These are phyloP conservation scores for Crassisporium funariophilum DNA, from an alignment of 768 basidiomycete genomes.

Conservation along the genomic window DNA sequence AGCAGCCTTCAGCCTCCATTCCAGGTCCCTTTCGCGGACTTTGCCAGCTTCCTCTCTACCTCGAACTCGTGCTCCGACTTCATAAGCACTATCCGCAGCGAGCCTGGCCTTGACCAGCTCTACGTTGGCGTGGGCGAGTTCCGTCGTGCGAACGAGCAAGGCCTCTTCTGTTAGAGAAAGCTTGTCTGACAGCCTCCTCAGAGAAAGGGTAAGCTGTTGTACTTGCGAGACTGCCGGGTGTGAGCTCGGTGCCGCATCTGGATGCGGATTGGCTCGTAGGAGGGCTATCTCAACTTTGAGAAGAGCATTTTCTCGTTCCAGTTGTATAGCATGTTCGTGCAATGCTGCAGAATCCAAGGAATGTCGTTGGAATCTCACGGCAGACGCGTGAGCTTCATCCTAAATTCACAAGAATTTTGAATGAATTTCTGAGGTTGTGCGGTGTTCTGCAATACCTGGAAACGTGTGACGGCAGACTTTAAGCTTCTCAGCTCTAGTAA, in stretches of 20 bases:
- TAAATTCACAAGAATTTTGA: slow-evolving; percentile 27
- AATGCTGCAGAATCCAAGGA: slow-evolving; percentile 54
- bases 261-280: slow-evolving; percentile 56
- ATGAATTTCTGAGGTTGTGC: slow-evolving; percentile 3
- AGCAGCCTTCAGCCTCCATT: slow-evolving; percentile 44
- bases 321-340: slow-evolving; percentile 44
- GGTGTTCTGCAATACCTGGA: slow-evolving; percentile 42
- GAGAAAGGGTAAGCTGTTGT: slow-evolving; percentile 64
- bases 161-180: slow-evolving; percentile 61
- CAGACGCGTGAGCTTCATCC: slow-evolving; percentile 72
- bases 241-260: slow-evolving; percentile 28
- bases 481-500: slow-evolving; percentile 48
- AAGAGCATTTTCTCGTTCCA: slow-evolving; percentile 62
- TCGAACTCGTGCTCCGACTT: slow-evolving; percentile 53
- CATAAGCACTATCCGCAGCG: slow-evolving; percentile 53
- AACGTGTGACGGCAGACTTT: slow-evolving; percentile 45
- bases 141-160: slow-evolving; percentile 48
- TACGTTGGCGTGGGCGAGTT: slow-evolving; percentile 44
- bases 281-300: slow-evolving; percentile 56
- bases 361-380: slow-evolving; percentile 66
- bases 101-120: slow-evolving; percentile 46
- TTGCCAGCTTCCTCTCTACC: slow-evolving; percentile 56
- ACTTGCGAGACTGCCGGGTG: slow-evolving; percentile 34
- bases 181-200: slow-evolving; percentile 70
- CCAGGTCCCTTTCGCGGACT: slow-evolving; percentile 50